phyloP scores from a whole-genome alignment of 352 stramenopile species.

The Phytophthora cryptogea region DNA sequence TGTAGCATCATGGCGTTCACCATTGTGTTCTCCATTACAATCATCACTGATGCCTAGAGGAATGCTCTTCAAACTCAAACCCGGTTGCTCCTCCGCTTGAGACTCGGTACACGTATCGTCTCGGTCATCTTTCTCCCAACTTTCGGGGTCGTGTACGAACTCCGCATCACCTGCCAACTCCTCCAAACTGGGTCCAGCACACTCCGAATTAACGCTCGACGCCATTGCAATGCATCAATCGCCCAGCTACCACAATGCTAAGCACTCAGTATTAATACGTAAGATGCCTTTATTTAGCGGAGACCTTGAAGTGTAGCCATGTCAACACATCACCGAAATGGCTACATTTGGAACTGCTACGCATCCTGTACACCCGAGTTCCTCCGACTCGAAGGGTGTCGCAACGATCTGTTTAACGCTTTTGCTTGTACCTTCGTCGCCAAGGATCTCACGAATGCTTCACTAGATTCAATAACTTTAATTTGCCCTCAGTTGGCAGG shows the following conservation, averaged over 20 bases:
- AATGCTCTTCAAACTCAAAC: conserved; percentile 1
- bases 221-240: conserved; percentile 3
- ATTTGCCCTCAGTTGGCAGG: neutral
- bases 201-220: conserved; percentile 2
- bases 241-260: neutral
- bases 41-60: neutral
- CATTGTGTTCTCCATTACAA: neutral
- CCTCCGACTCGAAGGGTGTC: neutral
- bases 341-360: conserved; percentile 1
- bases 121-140: conserved; percentile 12
- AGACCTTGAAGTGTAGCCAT: conserved; percentile 16
- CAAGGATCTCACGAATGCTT: conserved; percentile 7
- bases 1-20: too few relatives aligned
- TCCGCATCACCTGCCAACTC: conserved; percentile 5
- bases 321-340: conserved; percentile 1
- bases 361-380: neutral
- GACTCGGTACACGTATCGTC: conserved; percentile 13
- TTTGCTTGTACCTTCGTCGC: conserved; percentile 1
- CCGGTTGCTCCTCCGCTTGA: conserved; percentile 1
- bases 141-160: conserved; percentile 17
- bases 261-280: neutral
- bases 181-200: conserved; percentile 8
- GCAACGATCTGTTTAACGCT: neutral
- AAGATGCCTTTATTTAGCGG: conserved; percentile 13
- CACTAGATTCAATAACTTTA: neutral